A percentile compares a stretch with the other conserved stretches of the same genome.
Evolutionary conservation across 2,329 filamentous ascomycete species (phyloP).

Genomic region (Alternaria rosae): DNA sequence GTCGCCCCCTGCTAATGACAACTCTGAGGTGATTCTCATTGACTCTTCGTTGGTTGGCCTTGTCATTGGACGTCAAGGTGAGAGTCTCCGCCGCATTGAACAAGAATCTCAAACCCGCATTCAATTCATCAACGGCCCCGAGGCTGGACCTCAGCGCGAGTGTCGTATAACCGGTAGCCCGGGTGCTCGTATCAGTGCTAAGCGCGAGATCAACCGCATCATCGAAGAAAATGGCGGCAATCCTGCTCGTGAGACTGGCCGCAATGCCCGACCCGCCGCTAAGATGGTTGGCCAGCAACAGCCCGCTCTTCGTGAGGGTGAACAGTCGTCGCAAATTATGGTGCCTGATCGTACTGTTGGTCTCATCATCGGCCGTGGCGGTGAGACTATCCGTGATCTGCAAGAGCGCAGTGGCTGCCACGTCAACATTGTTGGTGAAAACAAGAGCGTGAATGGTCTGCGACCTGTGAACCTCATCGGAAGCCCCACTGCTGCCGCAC

Average conservation of each 20-base stretch:
- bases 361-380: constrained; percentile 90
- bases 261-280: constrained; percentile 51
- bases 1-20: constrained; percentile 71
- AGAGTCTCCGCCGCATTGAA: constrained; percentile 87
- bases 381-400: constrained; percentile 90
- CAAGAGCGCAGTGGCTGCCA: constrained; percentile 94
- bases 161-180: constrained; percentile 84
- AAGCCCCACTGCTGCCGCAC: constrained; percentile 73
- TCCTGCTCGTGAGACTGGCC: constrained; percentile 49
- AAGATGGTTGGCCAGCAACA: constrained; percentile 46
- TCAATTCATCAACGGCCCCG: constrained; percentile 82
- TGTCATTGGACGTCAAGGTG: constrained; percentile 89
- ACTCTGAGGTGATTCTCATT: constrained; percentile 82
- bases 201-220: constrained; percentile 83
- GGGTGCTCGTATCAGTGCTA: constrained; percentile 76
- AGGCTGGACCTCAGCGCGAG: constrained; percentile 76
- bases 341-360: constrained; percentile 92
- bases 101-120: constrained; percentile 82
- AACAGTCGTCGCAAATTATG: constrained; percentile 91
- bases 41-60: constrained; percentile 87
- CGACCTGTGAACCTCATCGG: constrained; percentile 92
- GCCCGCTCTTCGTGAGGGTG: constrained; percentile 73
- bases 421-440: constrained; percentile 93
- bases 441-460: constrained; percentile 89
- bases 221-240: constrained; percentile 82